Evolutionary conservation across 2,329 filamentous ascomycete genomes (phyloP).

Genomic region (Huntiella moniliformis): DNA sequence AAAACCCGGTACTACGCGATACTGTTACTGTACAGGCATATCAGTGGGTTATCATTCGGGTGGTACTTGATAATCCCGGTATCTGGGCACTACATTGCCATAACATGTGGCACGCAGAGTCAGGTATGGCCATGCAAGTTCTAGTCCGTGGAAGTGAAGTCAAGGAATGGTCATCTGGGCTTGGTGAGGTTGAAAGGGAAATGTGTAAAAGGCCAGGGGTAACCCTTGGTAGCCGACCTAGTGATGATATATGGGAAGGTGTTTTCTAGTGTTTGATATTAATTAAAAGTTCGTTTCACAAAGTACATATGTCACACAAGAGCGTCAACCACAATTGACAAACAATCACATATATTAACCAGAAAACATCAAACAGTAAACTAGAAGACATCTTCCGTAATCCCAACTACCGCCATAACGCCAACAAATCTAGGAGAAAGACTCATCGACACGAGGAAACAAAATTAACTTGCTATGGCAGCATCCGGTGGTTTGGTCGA

Average conservation of each 20-base stretch:
- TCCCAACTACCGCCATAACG: too few species aligned
- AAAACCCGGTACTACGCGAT: conserved; percentile 21
- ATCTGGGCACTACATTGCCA: conserved; percentile 42
- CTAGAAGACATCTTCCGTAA: too few species aligned
- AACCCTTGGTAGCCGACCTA: conserved; percentile 18
- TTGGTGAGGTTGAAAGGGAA: conserved; percentile 12
- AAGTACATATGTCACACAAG: too few species aligned
- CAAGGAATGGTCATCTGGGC: neutral
- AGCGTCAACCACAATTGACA: too few species aligned
- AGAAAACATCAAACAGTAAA: too few species aligned
- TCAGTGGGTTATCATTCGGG: conserved; percentile 34
- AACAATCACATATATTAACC: too few species aligned
- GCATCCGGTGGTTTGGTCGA: too few species aligned
- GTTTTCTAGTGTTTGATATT: conserved; percentile 1
- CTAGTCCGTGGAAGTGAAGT: conserved; percentile 15
- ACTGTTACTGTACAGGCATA: conserved; percentile 34
- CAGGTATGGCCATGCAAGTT: conserved; percentile 42
- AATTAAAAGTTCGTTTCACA: too few species aligned
- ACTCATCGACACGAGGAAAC: too few species aligned
- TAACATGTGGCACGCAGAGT: conserved; percentile 38
- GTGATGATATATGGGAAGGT: conserved; percentile 22
- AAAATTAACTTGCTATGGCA: too few species aligned
- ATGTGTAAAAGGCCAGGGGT: conserved; percentile 19
- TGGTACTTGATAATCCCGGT: conserved; percentile 38
- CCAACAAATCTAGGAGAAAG: too few species aligned